Conservation (phyloP, 2,329 filamentous ascomycete genomes). For the Phaeosphaeria sp. region DNA sequence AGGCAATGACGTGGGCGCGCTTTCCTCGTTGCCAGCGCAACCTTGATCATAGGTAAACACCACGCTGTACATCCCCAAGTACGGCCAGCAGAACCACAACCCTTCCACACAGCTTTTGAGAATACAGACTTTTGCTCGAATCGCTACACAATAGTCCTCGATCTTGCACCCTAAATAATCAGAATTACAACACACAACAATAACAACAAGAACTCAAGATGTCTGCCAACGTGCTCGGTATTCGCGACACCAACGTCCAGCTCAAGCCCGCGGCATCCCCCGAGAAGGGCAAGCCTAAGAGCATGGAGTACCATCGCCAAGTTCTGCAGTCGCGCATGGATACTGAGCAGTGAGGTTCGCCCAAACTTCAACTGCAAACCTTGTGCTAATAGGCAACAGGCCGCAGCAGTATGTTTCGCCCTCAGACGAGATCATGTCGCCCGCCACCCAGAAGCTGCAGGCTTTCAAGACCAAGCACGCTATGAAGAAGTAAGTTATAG, state of each 20-base stretch:
- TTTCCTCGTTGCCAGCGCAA: slow-evolving; percentile 3
- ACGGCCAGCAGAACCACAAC: neutral
- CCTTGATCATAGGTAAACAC: neutral
- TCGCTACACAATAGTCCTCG: neutral
- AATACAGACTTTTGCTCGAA: neutral
- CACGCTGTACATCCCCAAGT: neutral
- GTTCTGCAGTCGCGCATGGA: slow-evolving; percentile 75
- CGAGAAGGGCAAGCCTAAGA: slow-evolving; percentile 48
- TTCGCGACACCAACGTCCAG: slow-evolving; percentile 69
- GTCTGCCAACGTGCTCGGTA: slow-evolving; percentile 67
- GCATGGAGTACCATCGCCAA: slow-evolving; percentile 77
- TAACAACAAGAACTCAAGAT: slow-evolving; percentile 48
- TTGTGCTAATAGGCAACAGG: slow-evolving; percentile 38
- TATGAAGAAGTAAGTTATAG: slow-evolving; percentile 66
- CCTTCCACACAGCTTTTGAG: neutral
- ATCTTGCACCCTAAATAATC: neutral
- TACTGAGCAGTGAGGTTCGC: slow-evolving; percentile 64
- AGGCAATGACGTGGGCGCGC: neutral
- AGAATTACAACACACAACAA: neutral
- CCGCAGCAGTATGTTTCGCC: slow-evolving; percentile 75
- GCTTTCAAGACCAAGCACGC: slow-evolving; percentile 82
- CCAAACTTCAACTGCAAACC: neutral
- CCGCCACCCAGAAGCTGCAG: slow-evolving; percentile 81
- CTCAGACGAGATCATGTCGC: slow-evolving; percentile 88
- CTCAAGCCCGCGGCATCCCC: slow-evolving; percentile 32